These are phyloP conservation scores for Senna siamea DNA, from an alignment of 306 rosid species.

Conservation along the genomic window DNA sequence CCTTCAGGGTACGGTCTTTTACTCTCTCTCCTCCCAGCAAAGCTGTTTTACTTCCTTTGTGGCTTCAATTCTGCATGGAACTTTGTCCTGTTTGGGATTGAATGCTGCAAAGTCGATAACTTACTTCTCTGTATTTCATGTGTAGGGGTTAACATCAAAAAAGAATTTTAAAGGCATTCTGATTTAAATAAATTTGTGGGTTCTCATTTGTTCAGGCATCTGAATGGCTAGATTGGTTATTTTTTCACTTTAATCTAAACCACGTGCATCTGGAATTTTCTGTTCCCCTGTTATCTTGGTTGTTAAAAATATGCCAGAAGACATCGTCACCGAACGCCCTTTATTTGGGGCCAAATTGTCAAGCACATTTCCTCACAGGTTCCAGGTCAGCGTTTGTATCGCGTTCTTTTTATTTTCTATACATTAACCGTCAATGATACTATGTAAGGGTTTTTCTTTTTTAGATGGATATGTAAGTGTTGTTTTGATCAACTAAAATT, in stretches of 20 bases:
- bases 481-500: constrained; percentile 27
- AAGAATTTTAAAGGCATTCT: constrained; percentile 4
- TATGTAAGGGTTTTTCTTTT: neutral
- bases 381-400: constrained; percentile 56
- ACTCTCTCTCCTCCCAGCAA: no score
- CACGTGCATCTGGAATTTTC: constrained; percentile 6
- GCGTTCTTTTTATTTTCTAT: neutral
- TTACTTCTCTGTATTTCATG: neutral
- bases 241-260: constrained; percentile 18
- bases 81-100: neutral
- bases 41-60: neutral
- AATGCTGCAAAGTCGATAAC: no score
- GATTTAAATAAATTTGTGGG: neutral
- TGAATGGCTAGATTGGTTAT: constrained; percentile 27
- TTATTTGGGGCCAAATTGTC: constrained; percentile 73
- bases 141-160: neutral
- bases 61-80: neutral
- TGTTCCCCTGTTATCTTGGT: neutral
- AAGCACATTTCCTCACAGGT: constrained; percentile 68
- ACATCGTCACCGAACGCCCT: constrained; percentile 47
- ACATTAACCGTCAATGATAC: neutral
- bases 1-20: neutral
- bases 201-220: neutral
- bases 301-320: constrained; percentile 55
- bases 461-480: neutral